Conservation (phyloP, 345 rosid genomes). For the Sonneratia alba region DNA sequence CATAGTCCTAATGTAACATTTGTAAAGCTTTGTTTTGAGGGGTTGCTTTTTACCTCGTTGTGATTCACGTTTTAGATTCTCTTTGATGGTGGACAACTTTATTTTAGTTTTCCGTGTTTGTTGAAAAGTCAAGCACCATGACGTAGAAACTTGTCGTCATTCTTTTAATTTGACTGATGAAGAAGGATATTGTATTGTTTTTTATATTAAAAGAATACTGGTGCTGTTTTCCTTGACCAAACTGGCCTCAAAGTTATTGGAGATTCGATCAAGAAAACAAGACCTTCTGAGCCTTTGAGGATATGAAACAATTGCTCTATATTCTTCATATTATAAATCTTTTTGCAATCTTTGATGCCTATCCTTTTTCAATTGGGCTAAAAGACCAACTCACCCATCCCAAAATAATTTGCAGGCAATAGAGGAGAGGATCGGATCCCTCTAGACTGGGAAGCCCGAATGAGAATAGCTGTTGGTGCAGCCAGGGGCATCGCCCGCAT, state of each 20-base stretch:
- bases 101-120: not conserved
- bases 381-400: slow-evolving; percentile 2
- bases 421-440: slow-evolving; percentile 59
- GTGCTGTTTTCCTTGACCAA: not conserved
- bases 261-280: not conserved
- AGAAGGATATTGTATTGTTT: no score
- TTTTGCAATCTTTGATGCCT: not conserved
- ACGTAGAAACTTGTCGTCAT: no score
- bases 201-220: no score
- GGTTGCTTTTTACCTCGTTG: not conserved
- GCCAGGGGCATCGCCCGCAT: slow-evolving; percentile 74
- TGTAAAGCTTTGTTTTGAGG: not conserved
- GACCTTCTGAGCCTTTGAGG: not conserved
- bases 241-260: not conserved
- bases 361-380: not conserved
- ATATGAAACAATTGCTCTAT: not conserved
- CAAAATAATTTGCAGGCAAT: slow-evolving; percentile 29
- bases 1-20: not conserved
- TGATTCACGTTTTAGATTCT: not conserved
- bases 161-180: not conserved
- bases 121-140: not conserved
- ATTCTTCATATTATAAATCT: not conserved
- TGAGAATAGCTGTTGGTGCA: slow-evolving; percentile 76
- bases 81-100: not conserved
- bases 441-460: slow-evolving; percentile 76